These are phyloP conservation scores for Saturnispora silvae DNA, from an alignment of 805 yeast genomes.

Conservation along the genomic window DNA sequence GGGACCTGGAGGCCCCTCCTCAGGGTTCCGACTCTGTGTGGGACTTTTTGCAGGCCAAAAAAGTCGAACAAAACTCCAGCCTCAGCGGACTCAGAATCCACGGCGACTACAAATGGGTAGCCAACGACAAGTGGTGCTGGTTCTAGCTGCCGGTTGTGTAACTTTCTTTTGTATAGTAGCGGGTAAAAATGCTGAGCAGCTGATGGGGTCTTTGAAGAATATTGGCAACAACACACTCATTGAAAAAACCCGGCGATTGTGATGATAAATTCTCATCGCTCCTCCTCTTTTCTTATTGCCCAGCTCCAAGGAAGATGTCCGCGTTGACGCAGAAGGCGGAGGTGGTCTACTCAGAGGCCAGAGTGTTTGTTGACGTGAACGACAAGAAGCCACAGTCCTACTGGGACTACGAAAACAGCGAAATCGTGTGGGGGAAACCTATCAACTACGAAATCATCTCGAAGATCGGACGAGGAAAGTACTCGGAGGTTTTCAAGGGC, in stretches of 20 bases:
- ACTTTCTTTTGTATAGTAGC: background rate
- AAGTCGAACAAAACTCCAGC: slow-evolving; percentile 13
- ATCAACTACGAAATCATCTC: slow-evolving; percentile 75
- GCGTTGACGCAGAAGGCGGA: slow-evolving; percentile 13
- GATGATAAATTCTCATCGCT: no score
- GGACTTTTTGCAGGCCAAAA: slow-evolving; percentile 5
- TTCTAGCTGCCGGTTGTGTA: no score
- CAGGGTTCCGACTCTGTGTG: slow-evolving; percentile 8
- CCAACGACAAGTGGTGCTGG: slow-evolving; percentile 16
- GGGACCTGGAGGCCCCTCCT: slow-evolving; percentile 9
- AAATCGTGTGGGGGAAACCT: slow-evolving; percentile 76
- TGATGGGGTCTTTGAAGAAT: no score
- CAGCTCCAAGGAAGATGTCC: background rate
- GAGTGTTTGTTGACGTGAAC: slow-evolving; percentile 77
- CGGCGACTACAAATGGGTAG: slow-evolving; percentile 9
- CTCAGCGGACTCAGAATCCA: slow-evolving; percentile 15
- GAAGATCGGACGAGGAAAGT: slow-evolving; percentile 87
- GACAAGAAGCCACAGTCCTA: slow-evolving; percentile 64
- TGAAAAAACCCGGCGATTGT: no score
- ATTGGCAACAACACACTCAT: no score
- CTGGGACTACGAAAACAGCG: slow-evolving; percentile 70
- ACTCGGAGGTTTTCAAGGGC: slow-evolving; percentile 89
- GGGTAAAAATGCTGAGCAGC: background rate
- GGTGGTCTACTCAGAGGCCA: slow-evolving; percentile 31
- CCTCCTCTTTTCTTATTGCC: background rate